These are phyloP conservation scores for Euphorbia corollata DNA, from an alignment of 441 rosid genomes.

Conservation along the genomic window DNA sequence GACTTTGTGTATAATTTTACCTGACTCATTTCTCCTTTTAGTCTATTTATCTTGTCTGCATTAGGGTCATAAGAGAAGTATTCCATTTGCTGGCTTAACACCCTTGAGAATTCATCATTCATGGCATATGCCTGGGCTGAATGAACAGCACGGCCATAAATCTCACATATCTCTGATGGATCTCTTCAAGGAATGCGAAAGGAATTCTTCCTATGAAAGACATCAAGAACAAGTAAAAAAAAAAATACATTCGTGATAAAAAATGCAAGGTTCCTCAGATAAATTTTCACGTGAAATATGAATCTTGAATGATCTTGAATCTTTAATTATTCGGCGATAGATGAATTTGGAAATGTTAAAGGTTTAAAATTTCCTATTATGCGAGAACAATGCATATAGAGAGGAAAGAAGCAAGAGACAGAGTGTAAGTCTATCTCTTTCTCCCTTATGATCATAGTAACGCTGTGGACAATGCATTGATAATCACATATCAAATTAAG, in stretches of 20 bases:
- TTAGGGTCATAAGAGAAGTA: slow-evolving; percentile 69
- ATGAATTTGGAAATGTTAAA: not conserved
- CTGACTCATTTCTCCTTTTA: slow-evolving; percentile 90
- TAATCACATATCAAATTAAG: not conserved
- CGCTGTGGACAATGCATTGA: not conserved
- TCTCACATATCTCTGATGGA: slow-evolving; percentile 84
- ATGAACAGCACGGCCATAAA: slow-evolving; percentile 66
- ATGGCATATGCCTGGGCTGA: slow-evolving; percentile 79
- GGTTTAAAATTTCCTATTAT: not conserved
- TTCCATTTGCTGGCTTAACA: slow-evolving; percentile 81
- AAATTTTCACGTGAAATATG: not conserved
- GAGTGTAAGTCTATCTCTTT: not conserved
- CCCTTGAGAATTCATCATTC: slow-evolving; percentile 92
- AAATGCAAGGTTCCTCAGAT: not conserved
- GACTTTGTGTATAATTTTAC: slow-evolving; percentile 27
- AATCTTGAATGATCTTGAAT: not conserved
- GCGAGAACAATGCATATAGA: not conserved
- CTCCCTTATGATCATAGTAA: not conserved
- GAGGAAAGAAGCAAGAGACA: not conserved
- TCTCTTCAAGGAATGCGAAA: slow-evolving; percentile 84
- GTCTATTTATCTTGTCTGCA: slow-evolving; percentile 75
- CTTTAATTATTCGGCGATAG: not conserved
- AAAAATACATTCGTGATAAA: not conserved
- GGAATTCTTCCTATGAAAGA: slow-evolving; percentile 62
- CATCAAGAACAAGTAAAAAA: slow-evolving; percentile 6